A percentile compares a stretch with the other conserved stretches of the same genome.
Evolutionary conservation across 352 stramenopile genomes (phyloP).

Genomic region (Phytophthora hibernalis): DNA sequence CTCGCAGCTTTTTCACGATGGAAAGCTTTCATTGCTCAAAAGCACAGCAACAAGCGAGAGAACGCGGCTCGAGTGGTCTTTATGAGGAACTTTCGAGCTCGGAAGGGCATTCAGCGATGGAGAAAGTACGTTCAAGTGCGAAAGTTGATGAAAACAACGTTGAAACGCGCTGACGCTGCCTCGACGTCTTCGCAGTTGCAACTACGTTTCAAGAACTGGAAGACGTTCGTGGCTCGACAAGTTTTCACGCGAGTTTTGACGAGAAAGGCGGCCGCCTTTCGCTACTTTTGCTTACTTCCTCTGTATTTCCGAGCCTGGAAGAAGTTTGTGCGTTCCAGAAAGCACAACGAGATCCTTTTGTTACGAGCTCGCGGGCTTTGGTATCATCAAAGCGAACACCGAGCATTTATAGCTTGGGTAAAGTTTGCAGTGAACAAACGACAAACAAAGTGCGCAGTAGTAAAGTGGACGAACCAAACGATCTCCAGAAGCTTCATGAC

Average conservation of each 20-base stretch:
- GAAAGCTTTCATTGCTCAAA: slow-evolving; percentile 22
- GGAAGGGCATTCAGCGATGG: slow-evolving; percentile 35
- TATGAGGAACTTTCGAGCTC: slow-evolving; percentile 28
- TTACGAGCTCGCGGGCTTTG: slow-evolving; percentile 39
- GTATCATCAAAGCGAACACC: slow-evolving; percentile 42
- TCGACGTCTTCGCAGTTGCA: slow-evolving; percentile 23
- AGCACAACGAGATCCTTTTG: slow-evolving; percentile 26
- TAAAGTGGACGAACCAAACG: slow-evolving; percentile 33
- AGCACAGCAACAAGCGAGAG: neutral
- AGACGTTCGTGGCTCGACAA: slow-evolving; percentile 20
- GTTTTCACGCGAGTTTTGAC: slow-evolving; percentile 24
- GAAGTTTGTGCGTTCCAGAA: slow-evolving; percentile 12
- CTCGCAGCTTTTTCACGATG: slow-evolving; percentile 19
- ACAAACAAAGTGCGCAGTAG: slow-evolving; percentile 20
- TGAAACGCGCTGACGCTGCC: slow-evolving; percentile 19
- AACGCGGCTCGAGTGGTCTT: neutral
- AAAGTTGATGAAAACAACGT: slow-evolving; percentile 28
- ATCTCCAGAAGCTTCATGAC: slow-evolving; percentile 17
- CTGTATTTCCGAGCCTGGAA: slow-evolving; percentile 44
- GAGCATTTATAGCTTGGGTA: slow-evolving; percentile 46
- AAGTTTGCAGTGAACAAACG: slow-evolving; percentile 11
- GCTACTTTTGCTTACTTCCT: slow-evolving; percentile 46
- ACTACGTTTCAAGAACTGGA: slow-evolving; percentile 43
- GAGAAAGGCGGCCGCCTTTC: slow-evolving; percentile 53
- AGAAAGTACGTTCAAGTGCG: slow-evolving; percentile 16